Percentiles rank a stretch among this genome's conserved stretches.
phyloP scores from a whole-genome alignment of 345 rosid species.

The Alliaria petiolata region DNA sequence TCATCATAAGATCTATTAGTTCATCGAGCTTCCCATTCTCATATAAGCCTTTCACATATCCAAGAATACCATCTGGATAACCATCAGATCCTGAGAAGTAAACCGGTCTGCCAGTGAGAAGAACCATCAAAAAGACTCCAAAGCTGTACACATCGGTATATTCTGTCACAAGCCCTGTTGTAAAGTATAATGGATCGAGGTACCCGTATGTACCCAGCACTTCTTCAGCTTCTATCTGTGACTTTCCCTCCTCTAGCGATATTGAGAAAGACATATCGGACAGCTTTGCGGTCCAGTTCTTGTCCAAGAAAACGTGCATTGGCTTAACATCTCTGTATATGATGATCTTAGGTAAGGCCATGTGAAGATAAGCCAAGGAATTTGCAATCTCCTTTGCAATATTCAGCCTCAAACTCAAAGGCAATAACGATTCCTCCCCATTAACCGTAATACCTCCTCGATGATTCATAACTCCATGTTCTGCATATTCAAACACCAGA shows the following conservation, averaged over 20 bases:
- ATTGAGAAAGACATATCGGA: background rate
- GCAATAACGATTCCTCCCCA: background rate
- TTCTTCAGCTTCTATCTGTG: background rate
- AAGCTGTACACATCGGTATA: constrained; percentile 17
- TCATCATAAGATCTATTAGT: constrained; percentile 3
- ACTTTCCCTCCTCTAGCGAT: background rate
- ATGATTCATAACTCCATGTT: constrained; percentile 6
- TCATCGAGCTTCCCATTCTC: constrained; percentile 8
- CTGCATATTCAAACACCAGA: constrained; percentile 11
- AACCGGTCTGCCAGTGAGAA: background rate
- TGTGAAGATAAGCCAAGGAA: constrained; percentile 12
- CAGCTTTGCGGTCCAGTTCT: constrained; percentile 11
- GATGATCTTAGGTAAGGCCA: constrained; percentile 1
- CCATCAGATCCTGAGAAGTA: background rate
- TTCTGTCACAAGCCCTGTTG: background rate
- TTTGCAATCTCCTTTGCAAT: constrained; percentile 15
- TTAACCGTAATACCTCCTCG: background rate
- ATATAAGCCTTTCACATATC: background rate
- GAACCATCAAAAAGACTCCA: background rate
- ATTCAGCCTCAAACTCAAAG: background rate
- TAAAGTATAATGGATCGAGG: background rate
- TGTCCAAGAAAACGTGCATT: constrained; percentile 10
- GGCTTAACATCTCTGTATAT: constrained; percentile 11
- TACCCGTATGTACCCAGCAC: constrained; percentile 1
- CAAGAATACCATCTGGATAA: background rate